These are phyloP conservation scores for Auriscalpium vulgare DNA, from an alignment of 768 basidiomycete species.

Conservation along the genomic window DNA sequence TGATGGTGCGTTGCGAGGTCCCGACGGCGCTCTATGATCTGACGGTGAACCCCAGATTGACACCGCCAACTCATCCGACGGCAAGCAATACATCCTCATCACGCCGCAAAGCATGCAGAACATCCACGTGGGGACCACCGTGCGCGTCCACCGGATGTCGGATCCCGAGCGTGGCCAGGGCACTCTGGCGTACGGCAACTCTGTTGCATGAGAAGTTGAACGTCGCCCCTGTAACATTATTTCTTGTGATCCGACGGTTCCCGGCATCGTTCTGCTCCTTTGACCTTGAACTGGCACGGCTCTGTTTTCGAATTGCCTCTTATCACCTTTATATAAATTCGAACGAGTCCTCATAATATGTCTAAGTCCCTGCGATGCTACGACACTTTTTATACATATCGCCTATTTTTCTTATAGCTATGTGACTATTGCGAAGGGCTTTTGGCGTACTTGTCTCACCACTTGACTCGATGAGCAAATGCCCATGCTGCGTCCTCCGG, in stretches of 20 bases:
- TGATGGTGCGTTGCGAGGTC: slow-evolving; percentile 57
- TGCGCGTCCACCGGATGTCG: slow-evolving; percentile 69
- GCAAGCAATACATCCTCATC: slow-evolving; percentile 91
- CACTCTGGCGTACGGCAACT: slow-evolving; percentile 27
- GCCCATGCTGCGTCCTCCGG: too few relatives aligned
- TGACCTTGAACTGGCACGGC: neutral
- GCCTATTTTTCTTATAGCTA: too few relatives aligned
- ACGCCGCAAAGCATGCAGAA: slow-evolving; percentile 92
- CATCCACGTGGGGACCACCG: slow-evolving; percentile 55
- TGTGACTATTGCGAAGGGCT: too few relatives aligned
- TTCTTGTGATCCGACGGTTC: neutral
- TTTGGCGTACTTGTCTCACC: too few relatives aligned
- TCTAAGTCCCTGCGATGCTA: neutral
- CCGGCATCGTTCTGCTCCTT: neutral
- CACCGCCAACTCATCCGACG: slow-evolving; percentile 77
- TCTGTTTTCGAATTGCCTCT: neutral
- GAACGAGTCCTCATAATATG: neutral
- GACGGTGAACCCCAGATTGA: slow-evolving; percentile 51
- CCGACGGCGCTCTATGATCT: neutral
- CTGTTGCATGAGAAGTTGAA: slow-evolving; percentile 5
- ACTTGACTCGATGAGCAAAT: too few relatives aligned
- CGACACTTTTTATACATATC: too few relatives aligned
- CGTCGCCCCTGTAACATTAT: neutral
- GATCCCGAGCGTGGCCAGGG: slow-evolving; percentile 70
- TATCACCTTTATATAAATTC: neutral